phyloP scores from a whole-genome alignment of 1,284 basidiomycete genomes.

The Moesziomyces globuligerus region DNA sequence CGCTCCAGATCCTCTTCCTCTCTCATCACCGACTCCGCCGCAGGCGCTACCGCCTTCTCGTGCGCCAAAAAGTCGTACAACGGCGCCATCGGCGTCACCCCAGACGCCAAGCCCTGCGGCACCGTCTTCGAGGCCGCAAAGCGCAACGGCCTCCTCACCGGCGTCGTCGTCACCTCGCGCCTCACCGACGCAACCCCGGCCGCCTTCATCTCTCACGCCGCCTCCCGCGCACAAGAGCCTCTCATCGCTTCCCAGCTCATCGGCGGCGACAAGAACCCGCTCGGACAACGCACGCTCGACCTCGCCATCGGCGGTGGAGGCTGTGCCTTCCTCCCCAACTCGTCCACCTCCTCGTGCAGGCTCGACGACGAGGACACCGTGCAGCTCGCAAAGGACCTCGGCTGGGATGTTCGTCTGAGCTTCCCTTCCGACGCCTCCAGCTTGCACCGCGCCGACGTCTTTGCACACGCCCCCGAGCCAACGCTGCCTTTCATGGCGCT shows the following conservation, averaged over 20 bases:
- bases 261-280: constrained; percentile 35
- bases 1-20: constrained; percentile 64
- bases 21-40: constrained; percentile 68
- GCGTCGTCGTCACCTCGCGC: constrained; percentile 66
- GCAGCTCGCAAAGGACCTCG: constrained; percentile 35
- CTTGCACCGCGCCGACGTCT: constrained; percentile 2
- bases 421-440: constrained; percentile 30
- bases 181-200: constrained; percentile 67
- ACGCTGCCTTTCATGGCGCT: constrained; percentile 53
- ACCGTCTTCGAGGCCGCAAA: constrained; percentile 68
- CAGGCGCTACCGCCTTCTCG: constrained; percentile 68
- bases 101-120: constrained; percentile 59
- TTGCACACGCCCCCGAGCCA: constrained; percentile 13
- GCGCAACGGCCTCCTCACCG: constrained; percentile 65
- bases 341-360: constrained; percentile 57
- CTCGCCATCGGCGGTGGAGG: constrained; percentile 68
- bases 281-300: constrained; percentile 56
- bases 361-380: constrained; percentile 65
- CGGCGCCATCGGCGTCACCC: constrained; percentile 66
- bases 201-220: constrained; percentile 67
- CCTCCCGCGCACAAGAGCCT: constrained; percentile 45
- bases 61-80: constrained; percentile 68
- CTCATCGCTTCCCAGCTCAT: constrained; percentile 48
- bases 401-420: constrained; percentile 52
- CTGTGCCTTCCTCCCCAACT: constrained; percentile 67